These are phyloP conservation scores for Diplodia intermedia DNA, from an alignment of 2,329 filamentous ascomycete species.

Conservation along the genomic window DNA sequence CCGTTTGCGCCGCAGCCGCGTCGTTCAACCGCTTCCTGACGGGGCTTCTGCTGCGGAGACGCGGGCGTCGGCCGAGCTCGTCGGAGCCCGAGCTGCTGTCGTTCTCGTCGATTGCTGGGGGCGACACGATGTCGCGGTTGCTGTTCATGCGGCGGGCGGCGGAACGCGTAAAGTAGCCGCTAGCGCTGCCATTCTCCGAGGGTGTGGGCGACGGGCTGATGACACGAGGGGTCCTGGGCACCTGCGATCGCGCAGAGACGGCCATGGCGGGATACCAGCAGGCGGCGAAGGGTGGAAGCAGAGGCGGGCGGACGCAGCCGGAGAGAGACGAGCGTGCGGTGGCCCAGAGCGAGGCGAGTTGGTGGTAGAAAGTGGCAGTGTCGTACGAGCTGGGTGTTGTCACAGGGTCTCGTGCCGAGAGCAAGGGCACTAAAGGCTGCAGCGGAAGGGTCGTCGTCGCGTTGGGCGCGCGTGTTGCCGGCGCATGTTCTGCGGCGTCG, in stretches of 20 bases:
- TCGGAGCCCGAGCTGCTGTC: slow-evolving; percentile 61
- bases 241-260: slow-evolving; percentile 60
- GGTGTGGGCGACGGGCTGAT: slow-evolving; percentile 87
- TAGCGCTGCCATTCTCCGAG: slow-evolving; percentile 60
- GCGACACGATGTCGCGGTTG: slow-evolving; percentile 56
- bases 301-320: slow-evolving; percentile 52
- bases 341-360: slow-evolving; percentile 18
- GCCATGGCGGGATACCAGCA: slow-evolving; percentile 51
- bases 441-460: slow-evolving; percentile 16
- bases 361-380: slow-evolving; percentile 18
- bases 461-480: slow-evolving; percentile 23
- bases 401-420: slow-evolving; percentile 24
- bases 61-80: slow-evolving; percentile 62
- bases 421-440: slow-evolving; percentile 9
- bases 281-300: slow-evolving; percentile 64
- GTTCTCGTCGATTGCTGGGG: slow-evolving; percentile 68
- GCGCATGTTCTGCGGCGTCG: slow-evolving; percentile 29
- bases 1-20: slow-evolving; percentile 38
- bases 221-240: slow-evolving; percentile 83
- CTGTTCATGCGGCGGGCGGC: slow-evolving; percentile 67
- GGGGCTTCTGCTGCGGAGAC: slow-evolving; percentile 75
- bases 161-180: slow-evolving; percentile 75
- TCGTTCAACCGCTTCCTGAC: slow-evolving; percentile 42
- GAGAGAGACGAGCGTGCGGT: slow-evolving; percentile 39
- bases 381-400: slow-evolving; percentile 1